Evolutionary conservation across 495 filamentous ascomycete genomes (phyloP), one percentile per base, ranked within the genome.

Genomic region (Penicillium roqueforti): DNA sequence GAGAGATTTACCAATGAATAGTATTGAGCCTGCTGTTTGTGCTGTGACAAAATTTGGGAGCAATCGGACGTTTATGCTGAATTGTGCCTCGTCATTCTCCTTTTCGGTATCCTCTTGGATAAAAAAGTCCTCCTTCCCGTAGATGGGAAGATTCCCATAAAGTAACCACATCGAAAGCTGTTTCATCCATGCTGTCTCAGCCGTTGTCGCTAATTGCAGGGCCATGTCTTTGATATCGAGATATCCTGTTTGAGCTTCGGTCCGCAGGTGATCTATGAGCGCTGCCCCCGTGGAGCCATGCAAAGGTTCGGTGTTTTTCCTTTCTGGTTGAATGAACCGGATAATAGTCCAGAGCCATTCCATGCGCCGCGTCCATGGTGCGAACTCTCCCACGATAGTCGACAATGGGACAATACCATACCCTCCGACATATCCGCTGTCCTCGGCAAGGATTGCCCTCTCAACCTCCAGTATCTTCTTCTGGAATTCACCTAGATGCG

Each of bases 391-490:
- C 6, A 96, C 85, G 8, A 98, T 77, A 5, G 83, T 86, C 10
- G 93, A 92, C 37, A 98, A 70, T 1, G 93, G 92, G 14, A 97
- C 93, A 55, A 96, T 93, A 44, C 91, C 84, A 60, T 96, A 96
- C 3, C 87, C 91, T 37, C 91, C 92, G 3, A 96, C 91, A 58
- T 87, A 80, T 18, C 71, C 79, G 32, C 80, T 76, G 68, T 95
- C 88, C 61, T 82, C 81, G 22, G 77, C 72, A 46, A 97, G 73
- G 37, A 98, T 86, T 7, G 76, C 77, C 47, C 78, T 79, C 70
- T 98, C 93, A 3, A 97, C 91, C 32, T 88, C 82, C 1, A 96
- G 71, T 7, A 98, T 85, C 65, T 87, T 90, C 29, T 79, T 78
- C 60, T 93, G 91, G 60, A 97, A 97, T 23, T 78, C 74, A 7